Conservation (phyloP, 23 red algal species). For the Chondrus crispus region DNA sequence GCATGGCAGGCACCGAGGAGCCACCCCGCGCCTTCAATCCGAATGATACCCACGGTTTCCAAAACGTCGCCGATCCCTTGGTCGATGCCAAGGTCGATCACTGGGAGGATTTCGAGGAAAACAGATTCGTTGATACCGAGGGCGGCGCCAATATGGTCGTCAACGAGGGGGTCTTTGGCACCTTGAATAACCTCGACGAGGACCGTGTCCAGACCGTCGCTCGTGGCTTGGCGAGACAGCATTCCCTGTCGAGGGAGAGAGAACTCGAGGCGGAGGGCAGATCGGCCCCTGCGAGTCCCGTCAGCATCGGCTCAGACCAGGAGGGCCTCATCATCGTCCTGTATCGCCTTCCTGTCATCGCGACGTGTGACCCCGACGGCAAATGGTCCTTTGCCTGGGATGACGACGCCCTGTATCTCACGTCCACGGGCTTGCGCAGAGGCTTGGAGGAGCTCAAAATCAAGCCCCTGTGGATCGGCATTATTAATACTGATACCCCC, state of each 20-base stretch:
- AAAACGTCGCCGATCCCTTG: neutral
- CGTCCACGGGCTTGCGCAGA: conserved; percentile 75
- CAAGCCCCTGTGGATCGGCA: conserved; percentile 85
- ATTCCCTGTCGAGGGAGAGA: conserved; percentile 7
- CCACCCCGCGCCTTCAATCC: neutral
- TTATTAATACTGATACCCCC: conserved; percentile 76
- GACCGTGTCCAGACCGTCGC: conserved; percentile 56
- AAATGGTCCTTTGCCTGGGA: conserved; percentile 92
- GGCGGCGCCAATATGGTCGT: conserved; percentile 67
- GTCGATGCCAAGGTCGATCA: neutral
- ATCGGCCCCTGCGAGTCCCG: neutral
- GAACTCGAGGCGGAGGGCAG: neutral
- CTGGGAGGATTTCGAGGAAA: conserved; percentile 86
- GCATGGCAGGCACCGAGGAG: conserved; percentile 14
- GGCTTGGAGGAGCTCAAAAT: conserved; percentile 80
- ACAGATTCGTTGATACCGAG: conserved; percentile 62
- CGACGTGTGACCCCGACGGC: conserved; percentile 31
- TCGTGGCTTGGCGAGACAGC: conserved; percentile 11
- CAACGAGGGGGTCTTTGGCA: conserved; percentile 79
- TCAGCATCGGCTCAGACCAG: neutral
- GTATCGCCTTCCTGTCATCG: conserved; percentile 93
- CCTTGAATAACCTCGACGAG: conserved; percentile 56
- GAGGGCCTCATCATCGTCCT: conserved; percentile 79
- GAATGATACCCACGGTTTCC: neutral
- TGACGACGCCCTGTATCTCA: conserved; percentile 97